Conservation (phyloP, 805 yeast genomes). For the Metschnikowia borealis region DNA sequence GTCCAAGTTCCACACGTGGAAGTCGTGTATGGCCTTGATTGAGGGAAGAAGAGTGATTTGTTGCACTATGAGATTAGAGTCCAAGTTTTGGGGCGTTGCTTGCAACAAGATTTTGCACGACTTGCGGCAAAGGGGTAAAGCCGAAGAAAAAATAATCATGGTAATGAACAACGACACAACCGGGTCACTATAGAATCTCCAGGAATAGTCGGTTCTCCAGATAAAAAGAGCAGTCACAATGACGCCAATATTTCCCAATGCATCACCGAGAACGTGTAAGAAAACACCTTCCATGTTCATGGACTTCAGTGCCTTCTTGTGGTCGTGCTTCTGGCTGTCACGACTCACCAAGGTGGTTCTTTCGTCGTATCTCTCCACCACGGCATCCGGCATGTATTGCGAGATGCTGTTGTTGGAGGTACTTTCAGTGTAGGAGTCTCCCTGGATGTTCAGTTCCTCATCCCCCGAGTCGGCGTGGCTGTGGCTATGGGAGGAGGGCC, state of each 20-base stretch:
- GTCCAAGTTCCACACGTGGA: constrained; percentile 94
- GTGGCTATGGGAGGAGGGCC: constrained; percentile 10
- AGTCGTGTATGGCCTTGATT: constrained; percentile 84
- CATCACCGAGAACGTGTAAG: constrained; percentile 93
- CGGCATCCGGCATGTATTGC: constrained; percentile 44
- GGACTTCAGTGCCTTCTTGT: constrained; percentile 42
- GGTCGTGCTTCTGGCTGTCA: constrained; percentile 13
- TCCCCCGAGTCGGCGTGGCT: constrained; percentile 33
- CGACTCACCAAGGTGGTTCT: constrained; percentile 29
- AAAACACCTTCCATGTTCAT: constrained; percentile 97
- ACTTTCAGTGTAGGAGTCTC: constrained; percentile 14
- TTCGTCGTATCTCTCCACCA: constrained; percentile 42
- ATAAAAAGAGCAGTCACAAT: constrained; percentile 84
- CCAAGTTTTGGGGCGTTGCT: constrained; percentile 84
- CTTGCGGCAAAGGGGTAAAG: constrained; percentile 81
- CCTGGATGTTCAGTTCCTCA: constrained; percentile 10
- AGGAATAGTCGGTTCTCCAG: constrained; percentile 87
- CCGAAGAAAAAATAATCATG: constrained; percentile 81
- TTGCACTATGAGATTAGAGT: constrained; percentile 67
- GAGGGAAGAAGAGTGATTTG: constrained; percentile 67
- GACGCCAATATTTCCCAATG: constrained; percentile 92
- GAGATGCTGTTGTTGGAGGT: constrained; percentile 27
- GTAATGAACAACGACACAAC: constrained; percentile 81
- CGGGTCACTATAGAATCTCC: constrained; percentile 89
- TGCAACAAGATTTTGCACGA: constrained; percentile 86